Base-by-base conservation (phyloP, 2,329 filamentous ascomycete species). In the Teratosphaeria nubilosa region DNA sequence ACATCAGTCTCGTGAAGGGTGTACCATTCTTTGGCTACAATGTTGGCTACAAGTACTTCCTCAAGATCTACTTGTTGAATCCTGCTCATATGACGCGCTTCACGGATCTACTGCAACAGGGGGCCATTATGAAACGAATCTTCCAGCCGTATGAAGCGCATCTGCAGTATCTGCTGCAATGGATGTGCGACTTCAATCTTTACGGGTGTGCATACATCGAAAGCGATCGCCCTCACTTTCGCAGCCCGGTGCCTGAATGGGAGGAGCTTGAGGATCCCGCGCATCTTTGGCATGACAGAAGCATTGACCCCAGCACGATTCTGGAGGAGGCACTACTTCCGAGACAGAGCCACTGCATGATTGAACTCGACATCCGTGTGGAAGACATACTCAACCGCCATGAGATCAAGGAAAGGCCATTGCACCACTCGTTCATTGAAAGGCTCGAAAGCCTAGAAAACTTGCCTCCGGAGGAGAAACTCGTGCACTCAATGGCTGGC, bases 171-270 rank as follows among this genome's bases (percentile, higher is more conserved):
- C 76, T 96, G 9, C 80, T 94, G 10, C 95, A 99, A 74, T 99
- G 95, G 83, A 97, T 99, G 94, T 88, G 87, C 63, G 95, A 99
- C 72, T 99, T 95, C 77, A 99, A 96, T 70, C 78, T 99, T 64
- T 97, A 95, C 71, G 95, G 95, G 6, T 99, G 94, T 70, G 86
- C 85, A 58, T 95, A 92, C 67, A 84, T 97, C 63, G 55, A 57
- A 22, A 63, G 59, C 24, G 83, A 92, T 59, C 88, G 84, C 62
- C 83, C 86, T 1, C 79, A 76, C 30, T 96, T 96, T 69, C 84
- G 94, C 57, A 78, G 79, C 2, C 91, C 91, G 0, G 77, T 96
- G 1, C 91, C 91, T 0, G 76, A 81, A 9, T 84, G 83, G 66
- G 77, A 85, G n/a, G 80, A 86, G 24, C 76, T 84, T n/a, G 80